Conservation (phyloP, 2,329 filamentous ascomycete species). For the Ophiocordyceps sinensis region DNA sequence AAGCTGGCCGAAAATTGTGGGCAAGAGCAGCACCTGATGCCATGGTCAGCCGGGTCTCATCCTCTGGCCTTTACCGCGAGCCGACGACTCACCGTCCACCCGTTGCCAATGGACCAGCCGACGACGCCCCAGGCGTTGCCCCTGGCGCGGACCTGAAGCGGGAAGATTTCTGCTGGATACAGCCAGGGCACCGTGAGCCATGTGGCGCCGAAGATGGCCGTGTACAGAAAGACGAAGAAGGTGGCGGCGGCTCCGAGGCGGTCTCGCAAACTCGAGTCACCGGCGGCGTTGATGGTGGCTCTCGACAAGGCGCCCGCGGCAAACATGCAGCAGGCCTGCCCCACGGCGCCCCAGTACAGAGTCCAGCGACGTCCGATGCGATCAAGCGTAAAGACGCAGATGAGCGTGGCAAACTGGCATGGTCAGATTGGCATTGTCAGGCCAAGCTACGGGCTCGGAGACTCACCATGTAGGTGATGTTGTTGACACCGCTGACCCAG, state of each 20-base stretch:
- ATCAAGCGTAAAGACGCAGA: slow-evolving; percentile 57
- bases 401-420: slow-evolving; percentile 41
- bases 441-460: not conserved
- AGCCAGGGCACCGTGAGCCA: slow-evolving; percentile 44
- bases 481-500: slow-evolving; percentile 46
- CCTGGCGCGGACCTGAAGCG: slow-evolving; percentile 53
- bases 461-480: slow-evolving; percentile 31
- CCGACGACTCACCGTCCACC: slow-evolving; percentile 29
- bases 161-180: slow-evolving; percentile 62
- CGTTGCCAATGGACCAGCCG: slow-evolving; percentile 64
- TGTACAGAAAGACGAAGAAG: slow-evolving; percentile 51
- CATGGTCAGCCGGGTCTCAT: not conserved
- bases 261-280: slow-evolving; percentile 26
- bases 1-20: slow-evolving; percentile 48
- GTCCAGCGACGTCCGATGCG: slow-evolving; percentile 55
- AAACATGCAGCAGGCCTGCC: slow-evolving; percentile 53
- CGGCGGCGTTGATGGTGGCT: slow-evolving; percentile 26
- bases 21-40: slow-evolving; percentile 29
- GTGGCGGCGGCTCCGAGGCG: slow-evolving; percentile 50
- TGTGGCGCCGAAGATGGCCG: slow-evolving; percentile 24
- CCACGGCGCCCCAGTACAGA: slow-evolving; percentile 51
- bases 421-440: not conserved
- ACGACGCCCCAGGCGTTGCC: slow-evolving; percentile 66
- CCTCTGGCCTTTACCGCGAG: slow-evolving; percentile 1
- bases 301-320: slow-evolving; percentile 48